Percentiles rank a stretch among this genome's conserved stretches.
Conservation (phyloP, 2,329 filamentous ascomycete genomes). For the Teratosphaeriaceae sp. region DNA sequence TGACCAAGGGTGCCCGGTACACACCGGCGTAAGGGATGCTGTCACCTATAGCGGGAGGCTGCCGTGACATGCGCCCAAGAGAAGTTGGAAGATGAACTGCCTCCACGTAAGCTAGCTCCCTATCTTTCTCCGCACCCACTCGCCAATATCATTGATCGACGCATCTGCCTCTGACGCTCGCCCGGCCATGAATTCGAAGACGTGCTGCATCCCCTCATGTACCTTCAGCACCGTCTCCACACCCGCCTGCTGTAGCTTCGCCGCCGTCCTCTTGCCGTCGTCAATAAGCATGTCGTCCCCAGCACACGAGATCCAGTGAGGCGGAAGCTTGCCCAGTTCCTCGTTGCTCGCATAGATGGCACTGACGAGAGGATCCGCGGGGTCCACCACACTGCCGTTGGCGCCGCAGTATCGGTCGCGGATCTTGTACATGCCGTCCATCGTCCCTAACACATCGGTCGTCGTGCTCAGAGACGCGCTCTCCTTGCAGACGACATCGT, state of each 20-base stretch:
- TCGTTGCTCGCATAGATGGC: constrained; percentile 6
- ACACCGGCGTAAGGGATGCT: too few relatives aligned
- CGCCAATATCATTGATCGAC: constrained; percentile 16
- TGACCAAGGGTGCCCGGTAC: too few relatives aligned
- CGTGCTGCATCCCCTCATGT: constrained; percentile 44
- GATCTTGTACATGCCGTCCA: constrained; percentile 13
- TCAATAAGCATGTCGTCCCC: constrained; percentile 46
- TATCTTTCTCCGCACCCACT: constrained; percentile 18
- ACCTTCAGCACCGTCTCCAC: constrained; percentile 41
- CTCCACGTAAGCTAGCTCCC: too few relatives aligned
- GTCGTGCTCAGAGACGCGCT: constrained; percentile 16
- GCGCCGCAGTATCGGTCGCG: constrained; percentile 8
- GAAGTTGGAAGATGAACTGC: too few relatives aligned
- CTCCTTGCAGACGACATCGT: constrained; percentile 14
- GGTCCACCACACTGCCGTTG: constrained; percentile 3
- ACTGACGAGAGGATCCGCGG: constrained; percentile 9
- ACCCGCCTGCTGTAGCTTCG: constrained; percentile 38
- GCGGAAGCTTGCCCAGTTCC: constrained; percentile 7
- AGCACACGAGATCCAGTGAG: constrained; percentile 39
- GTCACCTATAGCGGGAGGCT: too few relatives aligned
- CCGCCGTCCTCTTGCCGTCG: constrained; percentile 47
- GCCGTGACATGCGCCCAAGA: too few relatives aligned
- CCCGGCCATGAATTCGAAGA: constrained; percentile 24
- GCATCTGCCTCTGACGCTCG: constrained; percentile 20
- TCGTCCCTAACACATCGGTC: constrained; percentile 18